Percentiles rank a stretch among this genome's conserved stretches.
phyloP scores from a whole-genome alignment of 176 grass and related monocot species.

The Themeda triandra region DNA sequence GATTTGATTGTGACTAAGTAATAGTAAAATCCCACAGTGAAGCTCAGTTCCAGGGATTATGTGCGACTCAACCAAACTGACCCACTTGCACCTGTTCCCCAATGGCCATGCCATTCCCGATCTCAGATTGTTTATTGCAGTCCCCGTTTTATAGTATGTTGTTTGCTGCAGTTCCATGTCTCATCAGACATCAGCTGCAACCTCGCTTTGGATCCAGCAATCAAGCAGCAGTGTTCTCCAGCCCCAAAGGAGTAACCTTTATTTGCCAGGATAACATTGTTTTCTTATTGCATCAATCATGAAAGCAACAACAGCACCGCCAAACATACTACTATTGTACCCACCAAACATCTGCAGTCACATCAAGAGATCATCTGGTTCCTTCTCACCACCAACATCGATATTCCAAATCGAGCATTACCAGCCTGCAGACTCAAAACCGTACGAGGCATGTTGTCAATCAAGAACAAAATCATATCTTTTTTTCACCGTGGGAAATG shows the following conservation, averaged over 20 bases:
- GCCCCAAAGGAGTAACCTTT: constrained; percentile 3
- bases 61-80: neutral
- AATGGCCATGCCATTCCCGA: neutral
- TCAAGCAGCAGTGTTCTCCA: neutral
- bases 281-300: neutral
- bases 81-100: neutral
- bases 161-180: neutral
- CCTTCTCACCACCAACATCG: neutral
- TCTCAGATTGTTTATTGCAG: constrained; percentile 18
- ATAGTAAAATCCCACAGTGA: neutral
- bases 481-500: neutral
- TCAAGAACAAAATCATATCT: neutral
- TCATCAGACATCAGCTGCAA: neutral
- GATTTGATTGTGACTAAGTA: constrained; percentile 9
- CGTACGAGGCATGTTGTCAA: neutral
- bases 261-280: constrained; percentile 18
- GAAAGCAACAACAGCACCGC: neutral
- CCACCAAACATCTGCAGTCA: neutral
- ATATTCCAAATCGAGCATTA: neutral
- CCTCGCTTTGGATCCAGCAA: neutral
- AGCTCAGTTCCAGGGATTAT: neutral
- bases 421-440: neutral
- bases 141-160: neutral
- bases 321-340: neutral
- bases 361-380: neutral